phyloP scores from a whole-genome alignment of 306 rosid genomes.

The Quercus agrifolia region DNA sequence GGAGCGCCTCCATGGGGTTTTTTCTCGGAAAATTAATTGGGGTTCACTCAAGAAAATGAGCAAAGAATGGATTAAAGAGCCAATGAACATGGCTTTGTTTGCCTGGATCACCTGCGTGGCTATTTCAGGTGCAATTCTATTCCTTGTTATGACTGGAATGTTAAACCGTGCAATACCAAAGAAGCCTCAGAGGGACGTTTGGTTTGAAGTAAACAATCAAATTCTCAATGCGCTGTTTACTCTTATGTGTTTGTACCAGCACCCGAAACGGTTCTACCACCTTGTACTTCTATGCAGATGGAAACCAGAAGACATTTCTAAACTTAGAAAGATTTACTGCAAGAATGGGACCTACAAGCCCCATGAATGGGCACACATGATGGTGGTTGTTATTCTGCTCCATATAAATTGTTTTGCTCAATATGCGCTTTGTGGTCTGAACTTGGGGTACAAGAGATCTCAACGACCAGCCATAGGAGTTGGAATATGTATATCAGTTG shows the following conservation, averaged over 20 bases:
- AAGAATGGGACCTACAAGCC: constrained; percentile 87
- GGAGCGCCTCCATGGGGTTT: constrained; percentile 46
- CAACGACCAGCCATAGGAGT: constrained; percentile 85
- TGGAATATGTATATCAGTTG: constrained; percentile 64
- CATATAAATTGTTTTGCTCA: constrained; percentile 84
- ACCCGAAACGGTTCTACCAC: constrained; percentile 75
- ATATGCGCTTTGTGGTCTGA: constrained; percentile 87
- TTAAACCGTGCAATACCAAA: constrained; percentile 53
- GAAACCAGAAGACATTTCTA: constrained; percentile 61
- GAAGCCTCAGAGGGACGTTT: constrained; percentile 62
- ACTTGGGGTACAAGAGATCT: constrained; percentile 74
- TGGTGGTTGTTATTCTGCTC: constrained; percentile 83
- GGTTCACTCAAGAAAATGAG: constrained; percentile 47
- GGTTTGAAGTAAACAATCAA: constrained; percentile 96
- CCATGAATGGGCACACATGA: constrained; percentile 87
- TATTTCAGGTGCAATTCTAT: constrained; percentile 84
- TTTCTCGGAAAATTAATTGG: constrained; percentile 65
- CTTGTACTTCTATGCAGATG: constrained; percentile 81
- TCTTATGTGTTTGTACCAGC: constrained; percentile 88
- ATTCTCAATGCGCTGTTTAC: constrained; percentile 91
- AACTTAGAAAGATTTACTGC: constrained; percentile 66
- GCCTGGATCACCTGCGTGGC: constrained; percentile 70
- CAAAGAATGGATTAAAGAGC: constrained; percentile 69
- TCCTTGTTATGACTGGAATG: constrained; percentile 97
- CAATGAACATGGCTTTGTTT: constrained; percentile 87